Base-by-base conservation (phyloP, 805 yeast genomes). In the Metschnikowia peoriensis region DNA sequence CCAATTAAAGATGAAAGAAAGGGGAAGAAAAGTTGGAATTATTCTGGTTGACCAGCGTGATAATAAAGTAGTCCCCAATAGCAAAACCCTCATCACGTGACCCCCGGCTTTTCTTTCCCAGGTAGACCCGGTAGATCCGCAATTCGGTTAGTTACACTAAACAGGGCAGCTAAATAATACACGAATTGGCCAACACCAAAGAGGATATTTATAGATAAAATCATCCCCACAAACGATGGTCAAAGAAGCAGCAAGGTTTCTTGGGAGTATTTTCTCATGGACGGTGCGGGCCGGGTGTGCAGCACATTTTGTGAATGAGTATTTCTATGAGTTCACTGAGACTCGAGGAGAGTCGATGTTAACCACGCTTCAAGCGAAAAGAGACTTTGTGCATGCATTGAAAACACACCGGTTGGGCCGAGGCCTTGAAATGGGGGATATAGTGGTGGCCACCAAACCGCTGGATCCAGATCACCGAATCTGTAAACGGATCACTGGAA, bases 341-440 rank as follows among this genome's bases (percentile, higher is more conserved):
- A 89, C 98, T 0, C 75, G 84, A 57, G 99, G 99, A 1, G 97
- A 91, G 64, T 88, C 96, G 28, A 94, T 94, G 99, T 77, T 94
- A 39, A 97, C 98, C 0, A 91, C 98, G 0, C 69, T 94, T 22
- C 84, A 85, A 48, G 81, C 85, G 9, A 71, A 79, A 22, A 81
- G 86, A 47, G 97, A 93, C 66, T 89, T 80, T 66, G 96, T 89
- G 12, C 88, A 88, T 59, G 88, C 89, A 1, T 73, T 84, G 58
- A 93, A 89, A 61, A 67, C 72, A 49, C 78, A 80, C 64, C 75
- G 82, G 47, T 69, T 77, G 45, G 97, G 97, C 0, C 72, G 86
- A 51, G 76, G 76, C n/a, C 66, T 90, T 6, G 67, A 78, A 41
- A 81, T 86, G 58, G 99, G 99, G 0, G 99, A 94, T 65, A 79